phyloP scores from a whole-genome alignment of 192 early-diverging fungal genomes.

The Endogone sp. region DNA sequence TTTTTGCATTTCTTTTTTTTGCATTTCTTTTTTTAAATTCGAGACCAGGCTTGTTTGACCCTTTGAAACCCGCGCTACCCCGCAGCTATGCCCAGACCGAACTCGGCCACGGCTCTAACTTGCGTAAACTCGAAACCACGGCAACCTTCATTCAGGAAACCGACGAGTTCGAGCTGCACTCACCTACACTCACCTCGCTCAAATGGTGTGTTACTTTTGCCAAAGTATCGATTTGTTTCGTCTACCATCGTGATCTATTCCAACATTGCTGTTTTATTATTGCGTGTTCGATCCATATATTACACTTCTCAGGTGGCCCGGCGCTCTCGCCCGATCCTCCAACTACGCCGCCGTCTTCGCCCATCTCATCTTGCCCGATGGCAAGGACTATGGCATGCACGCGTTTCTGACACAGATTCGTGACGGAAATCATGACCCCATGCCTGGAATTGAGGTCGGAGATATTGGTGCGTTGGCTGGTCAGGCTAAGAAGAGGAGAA shows the following conservation, averaged over 20 bases:
- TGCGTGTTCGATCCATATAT: slow-evolving; percentile 72
- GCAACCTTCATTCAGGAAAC: slow-evolving; percentile 74
- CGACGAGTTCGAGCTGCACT: slow-evolving; percentile 79
- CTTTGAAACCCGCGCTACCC: no score
- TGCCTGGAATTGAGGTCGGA: slow-evolving; percentile 33
- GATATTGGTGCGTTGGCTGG: slow-evolving; percentile 24
- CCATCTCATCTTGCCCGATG: slow-evolving; percentile 64
- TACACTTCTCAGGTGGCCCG: slow-evolving; percentile 81
- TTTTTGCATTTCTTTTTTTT: neutral
- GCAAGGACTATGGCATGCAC: slow-evolving; percentile 56
- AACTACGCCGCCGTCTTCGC: slow-evolving; percentile 76
- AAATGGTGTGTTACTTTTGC: slow-evolving; percentile 62
- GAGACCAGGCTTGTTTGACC: neutral
- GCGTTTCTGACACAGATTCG: slow-evolving; percentile 51
- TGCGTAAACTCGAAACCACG: slow-evolving; percentile 81
- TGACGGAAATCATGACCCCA: slow-evolving; percentile 21
- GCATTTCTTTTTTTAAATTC: neutral
- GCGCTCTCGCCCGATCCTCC: slow-evolving; percentile 74
- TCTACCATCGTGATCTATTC: no score
- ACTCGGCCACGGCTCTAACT: slow-evolving; percentile 69
- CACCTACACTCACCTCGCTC: slow-evolving; percentile 64
- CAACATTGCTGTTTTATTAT: no score
- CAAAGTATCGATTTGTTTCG: slow-evolving; percentile 29
- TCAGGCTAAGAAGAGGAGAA: no score
- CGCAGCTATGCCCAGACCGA: slow-evolving; percentile 52